Evolutionary conservation across 2,329 filamentous ascomycete species (phyloP), one percentile per base, ranked within the genome.

Genomic region (Fusarium pseudograminearum): DNA sequence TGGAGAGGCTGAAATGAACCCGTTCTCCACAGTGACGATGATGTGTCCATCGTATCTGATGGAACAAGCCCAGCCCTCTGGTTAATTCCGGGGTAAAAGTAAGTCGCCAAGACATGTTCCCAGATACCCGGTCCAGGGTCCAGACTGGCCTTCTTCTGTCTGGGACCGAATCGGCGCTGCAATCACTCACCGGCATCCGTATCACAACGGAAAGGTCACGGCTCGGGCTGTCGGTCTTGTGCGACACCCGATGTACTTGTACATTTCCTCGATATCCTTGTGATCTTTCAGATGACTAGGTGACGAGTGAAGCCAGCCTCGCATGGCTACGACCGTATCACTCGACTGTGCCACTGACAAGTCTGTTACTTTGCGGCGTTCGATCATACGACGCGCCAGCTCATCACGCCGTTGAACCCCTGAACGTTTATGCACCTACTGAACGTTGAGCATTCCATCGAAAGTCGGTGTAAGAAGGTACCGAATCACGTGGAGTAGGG

Each of bases 201-300:
- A 18, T 11, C 6, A 28, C 3, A 20, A 4, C 0, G 3, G 16
- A 7, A n/a, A 7, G 18, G 20, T n/a, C 16, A 12, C 16, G 15
- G 1, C 31, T 15, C 33, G 47, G 33, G 5, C 9, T 38, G 22
- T 28, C 47, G 33, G 47, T 18, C 2, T 20, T 3, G 18, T 8
- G 15, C 18, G 18, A 16, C 34, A 15, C 15, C 33, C 33, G 47
- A 51, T 20, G 33, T 20, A 28, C 22, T 6, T 24, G 7, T 38
- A 10, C 31, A 15, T 14, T 18, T 16, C 7, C 3, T n/a, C 22
- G 2, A 10, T 3, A 6, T 4, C 11, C 4, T 4, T n/a, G 22
- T n/a, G 31, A 18, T 14, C 2, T 33, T 15, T 18, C 31, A 33
- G 9, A 50, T 16, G 20, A 9, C 11, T 24, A 7, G 16, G 9